Evolutionary conservation across 2,329 filamentous ascomycete species (phyloP).

Genomic region (Fusarium protoensiforme): DNA sequence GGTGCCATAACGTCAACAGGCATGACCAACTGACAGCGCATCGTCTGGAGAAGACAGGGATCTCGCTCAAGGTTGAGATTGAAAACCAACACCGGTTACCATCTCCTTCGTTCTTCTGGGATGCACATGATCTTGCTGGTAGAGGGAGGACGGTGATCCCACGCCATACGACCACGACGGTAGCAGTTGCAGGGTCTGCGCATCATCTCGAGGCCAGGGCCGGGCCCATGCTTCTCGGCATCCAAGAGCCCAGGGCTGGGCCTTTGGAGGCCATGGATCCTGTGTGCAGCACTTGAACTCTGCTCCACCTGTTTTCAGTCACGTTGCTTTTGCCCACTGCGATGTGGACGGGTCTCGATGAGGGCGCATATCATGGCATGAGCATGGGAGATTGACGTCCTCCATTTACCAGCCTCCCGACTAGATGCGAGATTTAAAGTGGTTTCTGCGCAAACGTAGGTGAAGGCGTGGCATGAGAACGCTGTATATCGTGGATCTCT

Average conservation of each 20-base stretch:
- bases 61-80: conserved; percentile 18
- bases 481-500: conserved; percentile 8
- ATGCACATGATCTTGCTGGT: conserved; percentile 5
- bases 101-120: not conserved
- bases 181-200: conserved; percentile 42
- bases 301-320: conserved; percentile 1
- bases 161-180: conserved; percentile 36
- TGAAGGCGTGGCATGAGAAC: not conserved
- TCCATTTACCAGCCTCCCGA: not conserved
- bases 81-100: not conserved
- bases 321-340: conserved; percentile 3
- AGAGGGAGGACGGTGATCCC: conserved; percentile 18
- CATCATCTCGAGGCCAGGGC: conserved; percentile 39
- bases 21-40: conserved; percentile 34
- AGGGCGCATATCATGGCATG: not conserved
- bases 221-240: conserved; percentile 12
- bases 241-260: conserved; percentile 10
- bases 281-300: not conserved
- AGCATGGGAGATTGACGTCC: not conserved
- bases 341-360: not conserved
- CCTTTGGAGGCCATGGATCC: conserved; percentile 10
- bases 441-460: not conserved
- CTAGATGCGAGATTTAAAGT: not conserved
- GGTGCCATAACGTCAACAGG: conserved; percentile 37
- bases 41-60: conserved; percentile 30